These are phyloP conservation scores for Candida oleophila DNA, from an alignment of 805 yeast species.

Conservation along the genomic window DNA sequence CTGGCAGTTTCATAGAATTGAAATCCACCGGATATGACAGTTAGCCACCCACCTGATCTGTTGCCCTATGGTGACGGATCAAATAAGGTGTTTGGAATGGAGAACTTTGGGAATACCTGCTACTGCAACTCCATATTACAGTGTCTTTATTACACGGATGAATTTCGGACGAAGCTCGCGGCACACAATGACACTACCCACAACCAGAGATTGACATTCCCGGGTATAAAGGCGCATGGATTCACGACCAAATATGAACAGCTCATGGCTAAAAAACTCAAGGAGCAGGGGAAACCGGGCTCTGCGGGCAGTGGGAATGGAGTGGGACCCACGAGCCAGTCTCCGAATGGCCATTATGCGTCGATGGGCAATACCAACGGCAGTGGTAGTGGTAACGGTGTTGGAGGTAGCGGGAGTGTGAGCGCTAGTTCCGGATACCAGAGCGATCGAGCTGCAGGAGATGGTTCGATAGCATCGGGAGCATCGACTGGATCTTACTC, in stretches of 20 bases:
- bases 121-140: conserved; percentile 92
- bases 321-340: conserved; percentile 4
- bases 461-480: neutral
- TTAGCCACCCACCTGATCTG: neutral
- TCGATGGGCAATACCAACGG: conserved; percentile 1
- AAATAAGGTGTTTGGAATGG: conserved; percentile 73
- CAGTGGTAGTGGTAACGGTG: neutral
- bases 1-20: neutral
- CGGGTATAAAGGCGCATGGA: conserved; percentile 33
- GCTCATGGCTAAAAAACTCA: conserved; percentile 32
- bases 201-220: conserved; percentile 25
- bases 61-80: conserved; percentile 66
- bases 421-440: neutral
- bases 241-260: conserved; percentile 42
- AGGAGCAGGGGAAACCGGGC: conserved; percentile 24
- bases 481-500: neutral
- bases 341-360: conserved; percentile 1
- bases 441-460: neutral
- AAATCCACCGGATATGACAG: neutral
- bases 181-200: conserved; percentile 30
- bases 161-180: conserved; percentile 50
- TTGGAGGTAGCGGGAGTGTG: neutral
- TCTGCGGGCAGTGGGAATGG: conserved; percentile 1
- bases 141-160: conserved; percentile 72
- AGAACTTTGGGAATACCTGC: conserved; percentile 88